These are phyloP conservation scores for Picea sitchensis DNA, from an alignment of 75 land plant genomes.

Conservation along the genomic window DNA sequence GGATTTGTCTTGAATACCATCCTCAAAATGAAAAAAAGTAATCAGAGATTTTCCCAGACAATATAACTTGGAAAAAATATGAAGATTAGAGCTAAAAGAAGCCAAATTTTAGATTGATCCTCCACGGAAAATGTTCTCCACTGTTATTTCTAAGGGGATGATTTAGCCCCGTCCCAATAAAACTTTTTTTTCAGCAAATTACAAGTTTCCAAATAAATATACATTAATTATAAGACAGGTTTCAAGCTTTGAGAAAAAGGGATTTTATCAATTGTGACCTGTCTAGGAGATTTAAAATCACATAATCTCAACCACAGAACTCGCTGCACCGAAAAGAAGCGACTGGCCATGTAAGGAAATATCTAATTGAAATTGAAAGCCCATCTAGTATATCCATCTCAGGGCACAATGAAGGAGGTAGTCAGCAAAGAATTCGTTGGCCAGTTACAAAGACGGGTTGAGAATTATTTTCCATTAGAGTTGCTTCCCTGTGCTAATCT, in stretches of 20 bases:
- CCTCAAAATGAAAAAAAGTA: no score
- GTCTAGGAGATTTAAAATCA: no score
- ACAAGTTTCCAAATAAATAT: not conserved
- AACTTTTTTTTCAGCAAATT: not conserved
- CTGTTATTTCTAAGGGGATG: not conserved
- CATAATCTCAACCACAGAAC: no score
- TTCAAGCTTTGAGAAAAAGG: no score
- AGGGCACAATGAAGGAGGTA: not conserved
- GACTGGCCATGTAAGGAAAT: not conserved
- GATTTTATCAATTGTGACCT: no score
- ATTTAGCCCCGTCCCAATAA: not conserved
- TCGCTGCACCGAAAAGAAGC: no score
- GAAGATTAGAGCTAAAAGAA: not conserved
- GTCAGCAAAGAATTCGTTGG: not conserved
- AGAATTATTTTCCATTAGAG: not conserved
- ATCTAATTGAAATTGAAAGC: not conserved
- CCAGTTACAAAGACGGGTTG: not conserved
- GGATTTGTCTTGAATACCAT: no score
- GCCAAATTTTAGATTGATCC: not conserved
- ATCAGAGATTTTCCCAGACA: no score
- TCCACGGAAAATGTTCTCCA: not conserved
- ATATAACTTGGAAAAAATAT: not conserved
- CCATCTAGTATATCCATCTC: not conserved
- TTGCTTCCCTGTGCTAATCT: not conserved
- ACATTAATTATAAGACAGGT: not conserved